phyloP scores from a whole-genome alignment of 202 grass and related monocot genomes.

The Brachypodium distachyon region DNA sequence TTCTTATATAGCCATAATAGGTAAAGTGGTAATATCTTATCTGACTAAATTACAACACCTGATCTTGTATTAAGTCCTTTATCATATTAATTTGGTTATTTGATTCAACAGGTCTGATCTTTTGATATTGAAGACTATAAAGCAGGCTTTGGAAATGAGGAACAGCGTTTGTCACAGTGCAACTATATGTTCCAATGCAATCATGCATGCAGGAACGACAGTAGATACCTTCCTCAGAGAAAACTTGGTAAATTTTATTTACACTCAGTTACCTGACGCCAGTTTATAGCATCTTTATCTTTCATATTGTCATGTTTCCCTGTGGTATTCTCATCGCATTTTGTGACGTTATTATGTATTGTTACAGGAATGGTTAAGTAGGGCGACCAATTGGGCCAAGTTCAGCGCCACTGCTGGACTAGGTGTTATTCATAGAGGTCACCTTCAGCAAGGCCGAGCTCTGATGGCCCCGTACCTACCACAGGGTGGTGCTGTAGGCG shows the following conservation, averaged over 20 bases:
- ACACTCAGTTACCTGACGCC: not conserved
- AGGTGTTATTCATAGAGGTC: constrained; percentile 97
- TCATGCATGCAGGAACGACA: constrained; percentile 99
- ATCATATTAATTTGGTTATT: constrained; percentile 2
- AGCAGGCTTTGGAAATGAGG: constrained; percentile 85
- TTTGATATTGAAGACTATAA: constrained; percentile 93
- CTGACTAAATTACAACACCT: not conserved
- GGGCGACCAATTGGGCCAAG: constrained; percentile 99
- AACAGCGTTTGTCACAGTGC: constrained; percentile 94
- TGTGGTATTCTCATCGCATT: not conserved
- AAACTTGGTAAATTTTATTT: constrained; percentile 59
- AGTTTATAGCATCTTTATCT: not conserved
- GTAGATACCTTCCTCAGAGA: constrained; percentile 95
- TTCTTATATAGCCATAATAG: constrained; percentile 92
- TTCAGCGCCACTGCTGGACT: constrained; percentile 96
- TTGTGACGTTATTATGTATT: not conserved
- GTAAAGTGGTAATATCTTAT: constrained; percentile 14
- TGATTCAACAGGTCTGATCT: constrained; percentile 65
- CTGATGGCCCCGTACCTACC: constrained; percentile 98
- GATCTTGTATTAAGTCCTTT: not conserved
- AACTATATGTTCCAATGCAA: constrained; percentile 83
- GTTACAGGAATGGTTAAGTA: constrained; percentile 88
- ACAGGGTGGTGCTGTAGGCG: constrained; percentile 80
- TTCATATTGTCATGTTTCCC: not conserved
- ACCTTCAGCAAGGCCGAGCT: constrained; percentile 93